Conservation (phyloP, 768 basidiomycete genomes). For the Cubamyces lactineus region DNA sequence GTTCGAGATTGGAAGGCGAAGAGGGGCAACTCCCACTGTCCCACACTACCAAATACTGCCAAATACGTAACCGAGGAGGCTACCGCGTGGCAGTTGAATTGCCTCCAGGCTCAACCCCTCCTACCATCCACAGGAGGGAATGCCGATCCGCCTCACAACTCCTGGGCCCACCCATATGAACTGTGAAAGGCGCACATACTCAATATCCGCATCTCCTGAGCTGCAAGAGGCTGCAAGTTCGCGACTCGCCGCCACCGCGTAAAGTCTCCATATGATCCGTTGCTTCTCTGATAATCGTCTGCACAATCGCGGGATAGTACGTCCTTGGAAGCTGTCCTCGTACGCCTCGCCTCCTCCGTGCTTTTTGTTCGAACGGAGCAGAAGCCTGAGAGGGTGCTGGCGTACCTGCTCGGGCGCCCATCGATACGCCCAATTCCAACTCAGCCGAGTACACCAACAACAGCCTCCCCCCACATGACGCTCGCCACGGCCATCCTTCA, state of each 20-base stretch:
- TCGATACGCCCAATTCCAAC: conserved; percentile 18
- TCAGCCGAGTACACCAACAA: conserved; percentile 11
- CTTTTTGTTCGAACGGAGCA: background rate
- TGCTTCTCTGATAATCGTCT: conserved; percentile 15
- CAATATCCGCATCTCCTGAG: too few species aligned
- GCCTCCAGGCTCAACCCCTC: too few species aligned
- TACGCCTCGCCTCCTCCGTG: background rate
- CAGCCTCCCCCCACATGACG: background rate
- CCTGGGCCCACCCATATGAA: too few species aligned
- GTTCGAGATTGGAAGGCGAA: background rate
- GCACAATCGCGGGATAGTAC: background rate
- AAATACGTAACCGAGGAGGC: background rate
- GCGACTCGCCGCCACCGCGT: background rate
- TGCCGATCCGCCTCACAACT: too few species aligned
- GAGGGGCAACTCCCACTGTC: conserved; percentile 1
- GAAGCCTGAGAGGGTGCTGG: background rate
- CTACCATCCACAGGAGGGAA: too few species aligned
- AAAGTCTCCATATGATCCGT: background rate
- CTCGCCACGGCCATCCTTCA: background rate
- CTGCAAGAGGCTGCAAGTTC: too few species aligned
- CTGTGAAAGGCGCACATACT: background rate
- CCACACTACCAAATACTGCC: conserved; percentile 13
- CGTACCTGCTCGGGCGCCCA: conserved; percentile 7
- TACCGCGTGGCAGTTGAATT: too few species aligned
- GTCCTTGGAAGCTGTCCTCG: background rate